Base-by-base conservation (phyloP, 306 rosid genomes). In the Quillaja saponaria region DNA sequence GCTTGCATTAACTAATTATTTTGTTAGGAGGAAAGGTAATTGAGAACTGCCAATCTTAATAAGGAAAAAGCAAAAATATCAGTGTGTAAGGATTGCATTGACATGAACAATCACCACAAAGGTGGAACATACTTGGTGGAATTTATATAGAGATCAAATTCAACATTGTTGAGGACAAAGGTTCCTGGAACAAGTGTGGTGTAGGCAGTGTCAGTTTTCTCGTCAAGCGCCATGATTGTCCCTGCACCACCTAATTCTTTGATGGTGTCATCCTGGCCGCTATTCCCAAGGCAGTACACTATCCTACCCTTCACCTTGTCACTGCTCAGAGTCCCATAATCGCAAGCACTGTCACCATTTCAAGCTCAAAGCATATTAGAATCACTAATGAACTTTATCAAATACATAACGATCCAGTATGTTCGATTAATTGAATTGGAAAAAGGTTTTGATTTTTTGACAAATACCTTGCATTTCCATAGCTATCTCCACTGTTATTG, bases 261-360 rank as follows among this genome's bases (percentile, higher is more conserved):
- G 25, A 91, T 86, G 69, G 47, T 67, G 42, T 14, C 14, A 63
- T 88, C 96, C 55, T 67, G 84, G 18, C 25, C 15, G 10, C 57
- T 1, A 6, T 63, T 64, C 6, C 81, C 91, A 38, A 16, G 8
- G 71, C 97, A 91, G 59, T 72, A 82, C 77, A 88, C 88, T 47
- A 88, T 82, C 63, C 28, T 91, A 1, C 95, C 96, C 74, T 42
- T 64, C 80, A 91, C 96, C 58, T 72, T 78, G 56, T 76, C 53
- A 76, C 66, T 8, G 67, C 41, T 55, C 13, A 91, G 56, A 10
- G 85, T 81, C 65, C 80, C 83, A 35, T 45, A 48, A 33, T 91
- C 92, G 76, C 96, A 91, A 46, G 81, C 76, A 73, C 97, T 86
- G 74, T 51, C 66, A 66, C 50, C 41, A 47, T 38, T 37, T 66